phyloP scores from a whole-genome alignment of 257 asterid genomes.

The Henckelia pumila region DNA sequence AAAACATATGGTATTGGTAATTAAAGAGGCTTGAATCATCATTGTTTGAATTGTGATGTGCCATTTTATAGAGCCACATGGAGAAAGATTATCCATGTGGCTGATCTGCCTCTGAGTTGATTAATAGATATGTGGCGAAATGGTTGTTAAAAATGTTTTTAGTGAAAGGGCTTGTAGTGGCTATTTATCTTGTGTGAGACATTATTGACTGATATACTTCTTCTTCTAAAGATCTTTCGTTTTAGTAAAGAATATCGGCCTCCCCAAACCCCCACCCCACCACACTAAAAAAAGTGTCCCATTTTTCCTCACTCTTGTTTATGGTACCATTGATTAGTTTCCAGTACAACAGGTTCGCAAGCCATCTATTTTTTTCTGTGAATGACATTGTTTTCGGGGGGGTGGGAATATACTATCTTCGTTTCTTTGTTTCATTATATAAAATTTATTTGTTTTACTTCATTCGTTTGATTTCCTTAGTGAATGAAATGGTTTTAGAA shows the following conservation, averaged over 20 bases:
- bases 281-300: no score
- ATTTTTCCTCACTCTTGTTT: no score
- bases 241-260: no score
- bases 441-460: not conserved
- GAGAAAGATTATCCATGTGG: conserved; percentile 1
- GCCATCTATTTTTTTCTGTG: not conserved
- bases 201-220: not conserved
- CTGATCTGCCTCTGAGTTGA: conserved; percentile 13
- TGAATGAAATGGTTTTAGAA: no score
- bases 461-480: not conserved
- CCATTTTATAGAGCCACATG: not conserved
- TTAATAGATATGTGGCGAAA: not conserved
- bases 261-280: no score
- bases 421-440: conserved; percentile 16
- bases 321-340: no score
- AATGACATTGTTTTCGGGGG: conserved; percentile 13
- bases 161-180: not conserved
- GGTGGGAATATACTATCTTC: conserved; percentile 9
- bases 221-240: no score
- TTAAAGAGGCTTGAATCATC: not conserved
- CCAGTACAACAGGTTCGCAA: no score
- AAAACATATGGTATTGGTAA: not conserved
- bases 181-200: conserved; percentile 1
- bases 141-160: not conserved
- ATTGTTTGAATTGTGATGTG: conserved; percentile 3